Evolutionary conservation across 169 alveolate genomes (phyloP).

Genomic region (Cryptosporidium muris): DNA sequence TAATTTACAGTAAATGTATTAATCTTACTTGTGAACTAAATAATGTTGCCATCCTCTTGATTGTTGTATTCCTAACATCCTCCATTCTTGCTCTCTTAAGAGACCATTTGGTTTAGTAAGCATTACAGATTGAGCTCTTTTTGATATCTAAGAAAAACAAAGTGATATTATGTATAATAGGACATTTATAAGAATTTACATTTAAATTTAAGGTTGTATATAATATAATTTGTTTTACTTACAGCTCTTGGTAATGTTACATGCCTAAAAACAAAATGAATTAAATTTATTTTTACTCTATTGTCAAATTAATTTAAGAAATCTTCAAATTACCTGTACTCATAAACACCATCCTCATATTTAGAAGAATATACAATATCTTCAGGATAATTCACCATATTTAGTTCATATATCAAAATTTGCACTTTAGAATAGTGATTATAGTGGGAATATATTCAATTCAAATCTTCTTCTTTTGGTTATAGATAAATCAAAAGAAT

Average conservation of each 20-base stretch:
- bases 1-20: conserved; percentile 1
- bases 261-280: conserved; percentile 58
- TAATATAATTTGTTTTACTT: neutral
- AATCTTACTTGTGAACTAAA: conserved; percentile 53
- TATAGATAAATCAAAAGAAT: no score
- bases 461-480: no score
- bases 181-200: neutral
- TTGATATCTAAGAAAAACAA: conserved; percentile 15
- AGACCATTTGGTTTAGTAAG: conserved; percentile 67
- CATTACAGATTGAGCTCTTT: conserved; percentile 61
- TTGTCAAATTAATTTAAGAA: neutral
- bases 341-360: conserved; percentile 86
- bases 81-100: conserved; percentile 77
- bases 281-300: neutral
- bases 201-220: neutral
- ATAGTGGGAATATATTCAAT: no score
- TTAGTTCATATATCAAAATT: neutral
- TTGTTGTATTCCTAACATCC: conserved; percentile 77
- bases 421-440: neutral
- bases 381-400: conserved; percentile 79
- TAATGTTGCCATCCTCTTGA: conserved; percentile 79
- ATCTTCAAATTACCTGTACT: conserved; percentile 81
- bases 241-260: conserved; percentile 74
- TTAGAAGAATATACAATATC: conserved; percentile 89
- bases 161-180: neutral